Evolutionary conservation across 257 asterid genomes (phyloP), one percentile per base, ranked within the genome.

Genomic region (Catharanthus roseus): DNA sequence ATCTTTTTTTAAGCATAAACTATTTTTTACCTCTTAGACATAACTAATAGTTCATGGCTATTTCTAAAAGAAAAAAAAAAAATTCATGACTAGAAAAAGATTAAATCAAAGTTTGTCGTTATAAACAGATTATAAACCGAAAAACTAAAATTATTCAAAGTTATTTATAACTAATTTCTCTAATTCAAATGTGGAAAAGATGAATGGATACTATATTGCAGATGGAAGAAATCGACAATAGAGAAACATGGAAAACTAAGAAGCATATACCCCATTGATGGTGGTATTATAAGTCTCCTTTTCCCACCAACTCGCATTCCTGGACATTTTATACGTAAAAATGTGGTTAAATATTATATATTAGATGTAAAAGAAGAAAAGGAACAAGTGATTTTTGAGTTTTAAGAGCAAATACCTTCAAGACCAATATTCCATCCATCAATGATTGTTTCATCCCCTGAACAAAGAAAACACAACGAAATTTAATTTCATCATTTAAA

Each of bases 281-380:
- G 98, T 55, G 98, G 97, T 77, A 93, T 56, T 29, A 72, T 42
- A 51, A 93, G 85, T 80, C 92, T 87, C 83, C 98, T 89, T 82
- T 86, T 89, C 67, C 79, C 98, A 74, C 97, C 98, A 70, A 87
- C 90, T 26, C 61, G 86, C 98, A 93, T 93, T 70, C 98, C 97
- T 92, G 82, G 61, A 57, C 50, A 82, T 62, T 69, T 63, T 69
- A 75, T 50, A 75, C 15, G 55, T 67, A 57, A 21, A 8, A 54
- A 54, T 23, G 47, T 7, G 58, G 76, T 68, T 45, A 67, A 21
- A 28, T 34, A 34, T 75, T 71, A 47, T 58, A 64, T 1, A 16
- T n/a, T 26, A 60, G 65, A 60, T 33, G 53, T 6, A 50, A 18
- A 15, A 12, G 44, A 23, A 28, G 0, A 45, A 28, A 18, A 55